phyloP scores from a whole-genome alignment of 2,329 filamentous ascomycete genomes.

The Aspergillus carbonarius region DNA sequence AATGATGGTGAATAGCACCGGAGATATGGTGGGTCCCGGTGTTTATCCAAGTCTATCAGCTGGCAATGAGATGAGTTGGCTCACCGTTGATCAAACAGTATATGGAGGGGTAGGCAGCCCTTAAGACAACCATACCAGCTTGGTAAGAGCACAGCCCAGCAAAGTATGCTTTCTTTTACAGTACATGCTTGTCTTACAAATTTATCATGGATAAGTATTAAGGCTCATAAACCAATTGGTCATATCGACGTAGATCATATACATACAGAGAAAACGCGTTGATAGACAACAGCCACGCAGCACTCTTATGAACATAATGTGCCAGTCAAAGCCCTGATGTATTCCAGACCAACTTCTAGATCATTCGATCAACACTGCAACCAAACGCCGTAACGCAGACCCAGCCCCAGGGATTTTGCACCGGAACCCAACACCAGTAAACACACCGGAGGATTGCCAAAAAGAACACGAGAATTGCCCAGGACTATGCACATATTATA shows the following conservation, averaged over 20 bases:
- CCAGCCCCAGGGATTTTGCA: constrained; percentile 23
- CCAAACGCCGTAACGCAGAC: constrained; percentile 30
- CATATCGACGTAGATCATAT: constrained; percentile 26
- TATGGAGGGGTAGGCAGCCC: no score
- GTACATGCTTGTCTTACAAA: neutral
- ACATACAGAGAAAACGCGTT: constrained; percentile 20
- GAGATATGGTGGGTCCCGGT: no score
- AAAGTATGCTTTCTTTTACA: no score
- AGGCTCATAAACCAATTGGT: constrained; percentile 21
- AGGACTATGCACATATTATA: constrained; percentile 18
- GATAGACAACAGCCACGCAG: constrained; percentile 7
- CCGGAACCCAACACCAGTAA: constrained; percentile 21
- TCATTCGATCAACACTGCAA: constrained; percentile 22
- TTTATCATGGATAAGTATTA: neutral
- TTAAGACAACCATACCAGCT: no score
- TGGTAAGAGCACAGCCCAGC: neutral
- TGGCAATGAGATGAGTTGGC: no score
- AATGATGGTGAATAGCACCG: no score
- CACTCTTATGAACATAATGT: neutral
- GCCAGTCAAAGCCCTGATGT: constrained; percentile 14
- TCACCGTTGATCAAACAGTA: no score
- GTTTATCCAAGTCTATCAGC: no score
- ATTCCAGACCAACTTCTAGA: constrained; percentile 21
- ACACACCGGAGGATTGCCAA: constrained; percentile 10
- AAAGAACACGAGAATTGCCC: constrained; percentile 18